These are phyloP conservation scores for Striga hermonthica DNA, from an alignment of 305 asterid species.

Conservation along the genomic window DNA sequence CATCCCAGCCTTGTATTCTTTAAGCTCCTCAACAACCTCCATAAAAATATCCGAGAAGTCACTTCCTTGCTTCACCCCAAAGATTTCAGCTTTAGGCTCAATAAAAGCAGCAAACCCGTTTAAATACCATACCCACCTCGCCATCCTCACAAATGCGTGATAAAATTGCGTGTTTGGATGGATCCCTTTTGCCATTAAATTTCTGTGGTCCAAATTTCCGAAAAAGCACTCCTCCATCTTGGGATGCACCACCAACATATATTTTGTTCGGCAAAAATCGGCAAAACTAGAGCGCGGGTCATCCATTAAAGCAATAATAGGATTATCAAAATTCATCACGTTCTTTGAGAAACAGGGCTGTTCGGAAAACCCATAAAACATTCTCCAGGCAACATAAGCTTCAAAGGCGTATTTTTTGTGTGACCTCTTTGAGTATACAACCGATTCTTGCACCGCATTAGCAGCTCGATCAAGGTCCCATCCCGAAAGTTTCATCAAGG, in stretches of 20 bases:
- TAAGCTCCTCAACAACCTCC: constrained; percentile 59
- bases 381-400: constrained; percentile 64
- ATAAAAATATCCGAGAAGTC: constrained; percentile 54
- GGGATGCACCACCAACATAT: constrained; percentile 59
- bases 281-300: constrained; percentile 68
- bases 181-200: constrained; percentile 50
- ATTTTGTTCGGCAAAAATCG: constrained; percentile 59
- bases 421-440: constrained; percentile 58
- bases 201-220: constrained; percentile 66
- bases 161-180: constrained; percentile 68
- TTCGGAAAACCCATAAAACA: constrained; percentile 53
- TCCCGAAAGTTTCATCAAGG: constrained; percentile 63
- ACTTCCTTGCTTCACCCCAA: constrained; percentile 53
- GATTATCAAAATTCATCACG: constrained; percentile 50
- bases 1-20: constrained; percentile 38
- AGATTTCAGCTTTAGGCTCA: constrained; percentile 47
- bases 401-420: constrained; percentile 75
- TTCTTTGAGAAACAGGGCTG: constrained; percentile 35
- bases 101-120: constrained; percentile 47
- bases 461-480: constrained; percentile 82
- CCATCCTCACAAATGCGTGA: constrained; percentile 69
- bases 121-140: constrained; percentile 68
- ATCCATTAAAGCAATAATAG: constrained; percentile 53
- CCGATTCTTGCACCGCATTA: constrained; percentile 48
- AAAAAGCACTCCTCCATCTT: constrained; percentile 64